Conservation (phyloP, 495 filamentous ascomycete genomes). For the Xylaria telfairii region DNA sequence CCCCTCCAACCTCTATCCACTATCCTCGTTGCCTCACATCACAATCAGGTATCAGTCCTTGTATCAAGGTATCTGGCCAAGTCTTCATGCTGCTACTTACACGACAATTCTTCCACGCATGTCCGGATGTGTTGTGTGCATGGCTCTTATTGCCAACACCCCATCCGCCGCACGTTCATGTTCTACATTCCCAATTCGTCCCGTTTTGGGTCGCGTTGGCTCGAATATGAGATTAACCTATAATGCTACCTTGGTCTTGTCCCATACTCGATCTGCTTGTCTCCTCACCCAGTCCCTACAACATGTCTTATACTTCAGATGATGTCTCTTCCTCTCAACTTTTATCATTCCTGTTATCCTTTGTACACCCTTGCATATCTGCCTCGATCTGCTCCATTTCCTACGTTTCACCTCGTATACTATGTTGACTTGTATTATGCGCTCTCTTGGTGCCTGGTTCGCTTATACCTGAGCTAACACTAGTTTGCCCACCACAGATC, state of each 20-base stretch:
- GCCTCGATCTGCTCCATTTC: not conserved
- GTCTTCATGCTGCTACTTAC: not conserved
- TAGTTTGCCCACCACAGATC: slow-evolving; percentile 46
- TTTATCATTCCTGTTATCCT: not conserved
- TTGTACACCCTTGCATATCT: not conserved
- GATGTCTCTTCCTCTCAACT: not conserved
- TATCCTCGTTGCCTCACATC: slow-evolving; percentile 9
- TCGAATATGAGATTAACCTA: not conserved
- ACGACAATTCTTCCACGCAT: not conserved
- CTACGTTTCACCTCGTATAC: slow-evolving; percentile 5
- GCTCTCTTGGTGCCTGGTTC: not conserved
- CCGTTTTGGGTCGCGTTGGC: not conserved
- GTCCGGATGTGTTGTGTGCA: not conserved
- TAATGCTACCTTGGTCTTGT: not conserved
- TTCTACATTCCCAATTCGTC: slow-evolving; percentile 2
- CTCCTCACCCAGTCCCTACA: not conserved
- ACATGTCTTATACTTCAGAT: not conserved
- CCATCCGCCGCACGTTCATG: not conserved
- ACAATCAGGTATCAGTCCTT: slow-evolving; percentile 12
- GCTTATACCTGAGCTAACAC: slow-evolving; percentile 33
- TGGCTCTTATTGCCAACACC: slow-evolving; percentile 11
- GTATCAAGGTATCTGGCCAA: slow-evolving; percentile 19
- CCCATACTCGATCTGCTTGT: not conserved
- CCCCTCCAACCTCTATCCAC: slow-evolving; percentile 12
- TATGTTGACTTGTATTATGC: not conserved